phyloP scores from a whole-genome alignment of 2,329 filamentous ascomycete species.

The Epichloe uncinata region DNA sequence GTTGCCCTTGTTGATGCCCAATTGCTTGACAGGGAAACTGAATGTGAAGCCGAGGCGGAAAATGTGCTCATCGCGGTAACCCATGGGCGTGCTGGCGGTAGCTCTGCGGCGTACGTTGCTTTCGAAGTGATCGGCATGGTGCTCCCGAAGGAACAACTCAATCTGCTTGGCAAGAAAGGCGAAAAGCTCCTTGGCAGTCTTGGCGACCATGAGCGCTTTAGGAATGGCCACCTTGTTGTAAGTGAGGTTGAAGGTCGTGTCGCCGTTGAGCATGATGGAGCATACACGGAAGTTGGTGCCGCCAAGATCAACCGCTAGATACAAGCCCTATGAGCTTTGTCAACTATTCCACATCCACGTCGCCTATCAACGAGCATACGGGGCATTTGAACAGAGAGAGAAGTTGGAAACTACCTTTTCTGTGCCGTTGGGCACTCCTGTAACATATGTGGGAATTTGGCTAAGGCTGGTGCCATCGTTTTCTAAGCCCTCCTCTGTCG shows the following conservation, averaged over 20 bases:
- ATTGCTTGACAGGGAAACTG: conserved; percentile 89
- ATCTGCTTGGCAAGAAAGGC: conserved; percentile 88
- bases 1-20: conserved; percentile 87
- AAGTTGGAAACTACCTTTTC: conserved; percentile 52
- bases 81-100: conserved; percentile 43
- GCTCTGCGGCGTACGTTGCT: conserved; percentile 51
- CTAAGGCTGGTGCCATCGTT: conserved; percentile 71
- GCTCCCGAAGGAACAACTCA: conserved; percentile 70
- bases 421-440: conserved; percentile 87
- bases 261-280: conserved; percentile 83
- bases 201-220: conserved; percentile 76
- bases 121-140: conserved; percentile 80
- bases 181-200: conserved; percentile 79
- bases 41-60: conserved; percentile 98
- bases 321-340: conserved; percentile 53
- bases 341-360: neutral
- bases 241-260: conserved; percentile 87
- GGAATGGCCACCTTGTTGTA: conserved; percentile 90
- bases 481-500: conserved; percentile 62
- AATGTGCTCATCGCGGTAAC: conserved; percentile 57
- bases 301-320: conserved; percentile 93
- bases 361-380: neutral
- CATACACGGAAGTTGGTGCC: conserved; percentile 98
- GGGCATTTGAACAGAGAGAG: neutral
- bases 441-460: conserved; percentile 97